These are phyloP conservation scores for Chalara sp. DNA, from an alignment of 2,329 filamentous ascomycete genomes.

Conservation along the genomic window DNA sequence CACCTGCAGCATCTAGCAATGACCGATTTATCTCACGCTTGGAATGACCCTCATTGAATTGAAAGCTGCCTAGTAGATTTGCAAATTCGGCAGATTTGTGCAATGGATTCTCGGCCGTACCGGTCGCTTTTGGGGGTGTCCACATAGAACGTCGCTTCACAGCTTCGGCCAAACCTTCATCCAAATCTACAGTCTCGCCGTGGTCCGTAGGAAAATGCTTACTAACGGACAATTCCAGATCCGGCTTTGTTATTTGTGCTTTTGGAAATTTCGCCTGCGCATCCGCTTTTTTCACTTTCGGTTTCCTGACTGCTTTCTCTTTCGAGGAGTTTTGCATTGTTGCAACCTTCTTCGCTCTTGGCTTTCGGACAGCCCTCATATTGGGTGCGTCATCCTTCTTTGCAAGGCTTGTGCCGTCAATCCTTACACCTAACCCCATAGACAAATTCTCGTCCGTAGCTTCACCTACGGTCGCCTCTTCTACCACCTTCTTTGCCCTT, in stretches of 20 bases:
- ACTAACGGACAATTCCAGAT: conserved; percentile 5
- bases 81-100: conserved; percentile 23
- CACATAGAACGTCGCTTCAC: conserved; percentile 52
- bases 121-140: conserved; percentile 54
- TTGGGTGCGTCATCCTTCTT: conserved; percentile 5
- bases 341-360: conserved; percentile 16
- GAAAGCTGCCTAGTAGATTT: conserved; percentile 28
- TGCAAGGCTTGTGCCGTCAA: no score
- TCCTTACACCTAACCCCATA: no score
- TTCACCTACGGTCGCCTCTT: neutral
- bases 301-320: conserved; percentile 17
- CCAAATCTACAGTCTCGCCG: neutral
- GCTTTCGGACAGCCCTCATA: conserved; percentile 7
- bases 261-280: conserved; percentile 27
- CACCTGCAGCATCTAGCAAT: conserved; percentile 3
- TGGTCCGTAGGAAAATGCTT: conserved; percentile 2
- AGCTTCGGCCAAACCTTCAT: conserved; percentile 33
- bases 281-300: conserved; percentile 22
- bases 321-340: conserved; percentile 4
- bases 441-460: no score
- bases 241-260: conserved; percentile 26
- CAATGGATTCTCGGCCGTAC: conserved; percentile 8
- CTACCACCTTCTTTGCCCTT: conserved; percentile 17
- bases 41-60: conserved; percentile 19
- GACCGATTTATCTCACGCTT: conserved; percentile 51